Evolutionary conservation across 2,329 filamentous ascomycete species (phyloP).

Genomic region (Paecilomyces niveus): DNA sequence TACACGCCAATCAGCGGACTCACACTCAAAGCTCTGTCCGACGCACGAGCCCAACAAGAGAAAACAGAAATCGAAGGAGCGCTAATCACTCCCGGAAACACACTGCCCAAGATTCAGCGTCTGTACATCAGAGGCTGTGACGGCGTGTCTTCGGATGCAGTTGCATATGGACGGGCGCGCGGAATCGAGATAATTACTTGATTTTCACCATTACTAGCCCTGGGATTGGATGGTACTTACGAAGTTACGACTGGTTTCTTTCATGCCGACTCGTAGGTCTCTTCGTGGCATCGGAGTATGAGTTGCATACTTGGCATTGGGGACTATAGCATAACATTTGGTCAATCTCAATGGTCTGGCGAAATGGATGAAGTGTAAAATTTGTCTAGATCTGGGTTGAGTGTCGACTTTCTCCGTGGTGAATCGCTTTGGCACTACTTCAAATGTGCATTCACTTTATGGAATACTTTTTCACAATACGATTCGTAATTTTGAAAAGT

Average conservation of each 20-base stretch:
- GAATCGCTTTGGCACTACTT: slow-evolving; percentile 1
- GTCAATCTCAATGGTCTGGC: neutral
- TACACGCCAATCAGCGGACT: slow-evolving; percentile 27
- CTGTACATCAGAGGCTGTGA: slow-evolving; percentile 22
- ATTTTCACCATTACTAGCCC: neutral
- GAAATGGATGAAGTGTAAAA: neutral
- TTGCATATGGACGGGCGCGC: slow-evolving; percentile 23
- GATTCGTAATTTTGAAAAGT: slow-evolving; percentile 6
- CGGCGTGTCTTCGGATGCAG: slow-evolving; percentile 24
- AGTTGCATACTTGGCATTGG: neutral
- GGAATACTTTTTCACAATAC: slow-evolving; percentile 7
- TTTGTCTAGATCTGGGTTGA: neutral
- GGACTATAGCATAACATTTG: neutral
- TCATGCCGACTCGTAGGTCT: neutral
- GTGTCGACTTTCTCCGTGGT: too few species aligned
- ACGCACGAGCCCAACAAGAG: slow-evolving; percentile 6
- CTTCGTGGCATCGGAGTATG: neutral
- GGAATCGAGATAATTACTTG: slow-evolving; percentile 20
- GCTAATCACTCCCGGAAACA: slow-evolving; percentile 1
- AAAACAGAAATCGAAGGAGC: neutral
- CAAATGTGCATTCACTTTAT: slow-evolving; percentile 7
- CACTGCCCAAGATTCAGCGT: slow-evolving; percentile 13
- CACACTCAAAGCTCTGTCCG: slow-evolving; percentile 25
- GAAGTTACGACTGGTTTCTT: neutral
- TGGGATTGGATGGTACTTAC: neutral